phyloP scores from a whole-genome alignment of 2,329 filamentous ascomycete species.

The Talaromyces marneffei region DNA sequence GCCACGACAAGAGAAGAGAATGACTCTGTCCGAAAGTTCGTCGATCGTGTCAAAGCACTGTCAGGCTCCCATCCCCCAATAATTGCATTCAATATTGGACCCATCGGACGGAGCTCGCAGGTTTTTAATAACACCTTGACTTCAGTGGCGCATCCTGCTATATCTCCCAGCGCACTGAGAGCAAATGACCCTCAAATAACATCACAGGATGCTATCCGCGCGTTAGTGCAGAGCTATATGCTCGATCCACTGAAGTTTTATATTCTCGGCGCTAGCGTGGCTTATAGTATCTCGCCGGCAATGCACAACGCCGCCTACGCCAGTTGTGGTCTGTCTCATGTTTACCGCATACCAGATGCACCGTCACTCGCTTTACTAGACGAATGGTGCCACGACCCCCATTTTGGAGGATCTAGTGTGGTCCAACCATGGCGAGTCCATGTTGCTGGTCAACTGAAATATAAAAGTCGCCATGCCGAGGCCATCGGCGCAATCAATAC shows the following conservation, averaged over 20 bases:
- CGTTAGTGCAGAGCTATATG: conserved; percentile 37
- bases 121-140: conserved; percentile 39
- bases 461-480: conserved; percentile 39
- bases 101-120: conserved; percentile 40
- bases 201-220: conserved; percentile 33
- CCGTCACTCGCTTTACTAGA: conserved; percentile 34
- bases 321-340: conserved; percentile 36
- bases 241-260: conserved; percentile 40
- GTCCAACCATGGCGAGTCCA: conserved; percentile 42
- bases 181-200: conserved; percentile 31
- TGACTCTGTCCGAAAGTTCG: conserved; percentile 31
- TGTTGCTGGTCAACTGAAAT: conserved; percentile 32
- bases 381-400: conserved; percentile 31
- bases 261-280: conserved; percentile 38
- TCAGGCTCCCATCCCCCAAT: conserved; percentile 28
- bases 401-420: conserved; percentile 39
- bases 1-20: conserved; percentile 35
- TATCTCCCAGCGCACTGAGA: conserved; percentile 22
- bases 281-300: conserved; percentile 38
- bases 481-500: conserved; percentile 44
- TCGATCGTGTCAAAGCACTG: conserved; percentile 30
- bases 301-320: conserved; percentile 41
- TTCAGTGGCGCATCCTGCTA: conserved; percentile 36
- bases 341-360: conserved; percentile 35
- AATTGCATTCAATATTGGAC: conserved; percentile 38